Conservation (phyloP, 2,329 filamentous ascomycete genomes). For the Pyrenochaeta sp. region DNA sequence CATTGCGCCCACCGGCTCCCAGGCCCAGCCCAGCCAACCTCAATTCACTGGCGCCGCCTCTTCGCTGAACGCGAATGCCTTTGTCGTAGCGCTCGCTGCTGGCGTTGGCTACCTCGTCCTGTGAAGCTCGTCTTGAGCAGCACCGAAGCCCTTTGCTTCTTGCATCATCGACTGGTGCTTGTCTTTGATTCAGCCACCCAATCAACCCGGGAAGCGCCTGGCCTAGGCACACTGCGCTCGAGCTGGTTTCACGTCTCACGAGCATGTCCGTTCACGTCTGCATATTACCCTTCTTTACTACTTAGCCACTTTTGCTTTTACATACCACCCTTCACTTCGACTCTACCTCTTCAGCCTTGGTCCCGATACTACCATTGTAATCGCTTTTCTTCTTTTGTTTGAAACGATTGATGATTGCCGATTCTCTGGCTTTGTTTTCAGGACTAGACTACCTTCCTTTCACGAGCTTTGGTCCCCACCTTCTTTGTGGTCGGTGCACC, state of each 20-base stretch:
- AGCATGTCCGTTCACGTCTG: conserved; percentile 22
- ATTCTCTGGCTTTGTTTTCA: conserved; percentile 8
- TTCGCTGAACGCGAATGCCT: conserved; percentile 40
- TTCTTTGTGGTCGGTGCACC: conserved; percentile 10
- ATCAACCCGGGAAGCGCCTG: conserved; percentile 27
- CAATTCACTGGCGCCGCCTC: conserved; percentile 47
- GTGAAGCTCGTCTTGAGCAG: conserved; percentile 31
- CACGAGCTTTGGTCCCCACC: conserved; percentile 5
- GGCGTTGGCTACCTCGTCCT: conserved; percentile 47
- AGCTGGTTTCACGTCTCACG: conserved; percentile 31
- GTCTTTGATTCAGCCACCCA: conserved; percentile 33
- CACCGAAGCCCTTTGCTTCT: conserved; percentile 23
- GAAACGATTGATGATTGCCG: conserved; percentile 39
- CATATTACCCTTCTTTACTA: conserved; percentile 13
- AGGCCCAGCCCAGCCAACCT: conserved; percentile 18
- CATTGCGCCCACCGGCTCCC: conserved; percentile 25
- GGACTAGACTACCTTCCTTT: conserved; percentile 2
- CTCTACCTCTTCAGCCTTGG: conserved; percentile 21
- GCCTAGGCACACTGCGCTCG: conserved; percentile 19
- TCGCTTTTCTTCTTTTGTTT: conserved; percentile 34
- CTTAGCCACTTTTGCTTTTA: conserved; percentile 11
- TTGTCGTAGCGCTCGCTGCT: conserved; percentile 40
- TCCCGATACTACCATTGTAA: conserved; percentile 37
- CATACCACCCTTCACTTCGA: conserved; percentile 18
- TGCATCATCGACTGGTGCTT: conserved; percentile 42